Percentiles rank a stretch among this genome's conserved stretches.
These are phyloP conservation scores for Cercophora samala DNA, from an alignment of 495 filamentous ascomycete species.

Conservation along the genomic window DNA sequence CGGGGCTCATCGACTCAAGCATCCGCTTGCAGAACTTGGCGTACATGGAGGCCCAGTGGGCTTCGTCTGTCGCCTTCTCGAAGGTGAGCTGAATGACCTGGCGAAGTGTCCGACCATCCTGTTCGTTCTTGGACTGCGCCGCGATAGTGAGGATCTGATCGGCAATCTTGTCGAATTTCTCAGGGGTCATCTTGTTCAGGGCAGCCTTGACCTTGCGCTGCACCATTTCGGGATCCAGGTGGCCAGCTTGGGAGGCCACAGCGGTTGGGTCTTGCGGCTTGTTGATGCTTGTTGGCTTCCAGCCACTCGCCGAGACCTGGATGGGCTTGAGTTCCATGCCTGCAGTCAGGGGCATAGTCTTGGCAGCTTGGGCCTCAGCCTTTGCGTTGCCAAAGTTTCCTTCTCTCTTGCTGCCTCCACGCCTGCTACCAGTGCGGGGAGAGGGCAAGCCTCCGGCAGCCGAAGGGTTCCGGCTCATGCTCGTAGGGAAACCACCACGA, in stretches of 20 bases:
- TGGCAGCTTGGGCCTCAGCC: slow-evolving; percentile 63
- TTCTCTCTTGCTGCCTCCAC: slow-evolving; percentile 52
- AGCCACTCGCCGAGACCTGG: slow-evolving; percentile 64
- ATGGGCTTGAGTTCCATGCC: slow-evolving; percentile 79
- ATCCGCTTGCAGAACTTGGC: slow-evolving; percentile 98
- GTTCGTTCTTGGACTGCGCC: slow-evolving; percentile 90
- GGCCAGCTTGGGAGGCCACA: slow-evolving; percentile 48
- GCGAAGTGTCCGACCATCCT: slow-evolving; percentile 87
- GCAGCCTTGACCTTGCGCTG: slow-evolving; percentile 98
- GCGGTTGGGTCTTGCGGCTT: slow-evolving; percentile 36
- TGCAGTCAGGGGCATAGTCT: slow-evolving; percentile 84
- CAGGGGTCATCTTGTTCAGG: slow-evolving; percentile 99
- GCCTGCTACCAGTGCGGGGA: slow-evolving; percentile 51
- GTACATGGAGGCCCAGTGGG: slow-evolving; percentile 98
- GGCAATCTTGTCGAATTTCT: slow-evolving; percentile 96
- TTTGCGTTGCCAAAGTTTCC: slow-evolving; percentile 44
- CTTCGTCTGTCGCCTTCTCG: slow-evolving; percentile 98
- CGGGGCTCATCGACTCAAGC: slow-evolving; percentile 90
- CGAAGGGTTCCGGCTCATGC: slow-evolving; percentile 50
- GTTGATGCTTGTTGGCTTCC: slow-evolving; percentile 80
- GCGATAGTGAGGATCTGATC: slow-evolving; percentile 91
- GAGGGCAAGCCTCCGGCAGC: slow-evolving; percentile 47
- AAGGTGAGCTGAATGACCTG: slow-evolving; percentile 99
- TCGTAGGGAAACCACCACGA: slow-evolving; percentile 56
- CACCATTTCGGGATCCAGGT: slow-evolving; percentile 86